Evolutionary conservation across 2,329 filamentous ascomycete species (phyloP), one percentile per base, ranked within the genome.

Genomic region (Penicillium sp.): DNA sequence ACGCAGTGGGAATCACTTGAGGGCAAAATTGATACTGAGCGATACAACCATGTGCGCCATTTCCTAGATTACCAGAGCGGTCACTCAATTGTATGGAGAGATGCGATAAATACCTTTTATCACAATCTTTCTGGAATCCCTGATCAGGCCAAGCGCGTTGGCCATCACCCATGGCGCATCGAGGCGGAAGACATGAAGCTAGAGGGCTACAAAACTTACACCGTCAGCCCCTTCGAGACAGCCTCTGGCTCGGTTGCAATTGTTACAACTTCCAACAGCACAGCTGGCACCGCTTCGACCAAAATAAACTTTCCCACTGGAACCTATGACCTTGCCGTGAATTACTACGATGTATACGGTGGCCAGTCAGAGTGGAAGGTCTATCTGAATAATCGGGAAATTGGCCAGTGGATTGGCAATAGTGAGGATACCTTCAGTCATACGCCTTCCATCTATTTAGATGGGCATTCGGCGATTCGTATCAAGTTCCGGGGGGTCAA

Each of bases 41-140:
- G 86, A 25, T 88, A 77, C 66, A 74, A 83, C 6, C 77, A 88
- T 45, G 77, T 83, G 34, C 73, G 83, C 0, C 84, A 81, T 70
- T 79, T 83, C 3, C 79, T 87, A 12, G 73, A 72, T 2, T 90
- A 84, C 67, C 87, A 89, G 68, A 84, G 87, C 0, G 87, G 86
- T 0, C 87, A 90, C 69, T 79, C 85, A 0, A 77, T 90, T 18
- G 83, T 89, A 16, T 90, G 87, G 87, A 79, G 87, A 15, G 87
- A 89, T 64, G 79, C 83, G 1, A 83, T 90, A 71, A 82, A 75
- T 63, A 75, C 83, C 52, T 89, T 86, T 72, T 89, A 87, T 70
- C 63, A 76, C 65, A 85, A 83, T 65, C 70, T 83, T 37, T 86
- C 84, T 0, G 75, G 79, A 3, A 87, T 90, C 41, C 67, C 80